Evolutionary conservation across 176 grass and related monocot species (phyloP).

Genomic region (Raddia guianensis): DNA sequence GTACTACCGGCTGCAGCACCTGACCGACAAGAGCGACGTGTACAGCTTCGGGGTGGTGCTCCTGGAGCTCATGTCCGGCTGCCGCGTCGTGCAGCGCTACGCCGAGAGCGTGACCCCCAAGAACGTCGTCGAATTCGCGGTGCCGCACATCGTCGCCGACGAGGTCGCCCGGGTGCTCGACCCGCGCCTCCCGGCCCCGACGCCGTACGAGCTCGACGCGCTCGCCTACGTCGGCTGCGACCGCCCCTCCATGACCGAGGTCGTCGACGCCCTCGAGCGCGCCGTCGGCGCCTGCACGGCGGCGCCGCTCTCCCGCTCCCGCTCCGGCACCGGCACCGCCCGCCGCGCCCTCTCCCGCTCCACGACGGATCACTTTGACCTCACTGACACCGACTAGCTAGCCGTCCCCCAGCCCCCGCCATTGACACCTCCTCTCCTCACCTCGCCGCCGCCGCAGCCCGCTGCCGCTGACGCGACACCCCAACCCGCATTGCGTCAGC

Average conservation of each 20-base stretch:
- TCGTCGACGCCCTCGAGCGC: slow-evolving; percentile 77
- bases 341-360: slow-evolving; percentile 44
- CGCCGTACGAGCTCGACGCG: slow-evolving; percentile 60
- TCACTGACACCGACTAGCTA: slow-evolving; percentile 58
- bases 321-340: slow-evolving; percentile 37
- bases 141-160: slow-evolving; percentile 75
- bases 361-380: slow-evolving; percentile 56
- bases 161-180: slow-evolving; percentile 68
- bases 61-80: slow-evolving; percentile 73
- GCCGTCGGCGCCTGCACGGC: slow-evolving; percentile 52
- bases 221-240: slow-evolving; percentile 70
- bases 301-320: slow-evolving; percentile 28
- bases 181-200: slow-evolving; percentile 58
- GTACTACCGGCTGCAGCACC: slow-evolving; percentile 85
- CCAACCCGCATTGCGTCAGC: slow-evolving; percentile 27
- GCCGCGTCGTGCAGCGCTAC: slow-evolving; percentile 75
- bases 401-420: neutral
- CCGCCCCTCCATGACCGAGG: slow-evolving; percentile 83
- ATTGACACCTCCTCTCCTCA: neutral
- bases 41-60: slow-evolving; percentile 84
- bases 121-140: slow-evolving; percentile 82
- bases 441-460: neutral
- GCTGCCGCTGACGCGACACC: slow-evolving; percentile 6
- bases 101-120: slow-evolving; percentile 83
- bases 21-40: slow-evolving; percentile 87